phyloP scores from a whole-genome alignment of 345 rosid species.

The Turritis glabra region DNA sequence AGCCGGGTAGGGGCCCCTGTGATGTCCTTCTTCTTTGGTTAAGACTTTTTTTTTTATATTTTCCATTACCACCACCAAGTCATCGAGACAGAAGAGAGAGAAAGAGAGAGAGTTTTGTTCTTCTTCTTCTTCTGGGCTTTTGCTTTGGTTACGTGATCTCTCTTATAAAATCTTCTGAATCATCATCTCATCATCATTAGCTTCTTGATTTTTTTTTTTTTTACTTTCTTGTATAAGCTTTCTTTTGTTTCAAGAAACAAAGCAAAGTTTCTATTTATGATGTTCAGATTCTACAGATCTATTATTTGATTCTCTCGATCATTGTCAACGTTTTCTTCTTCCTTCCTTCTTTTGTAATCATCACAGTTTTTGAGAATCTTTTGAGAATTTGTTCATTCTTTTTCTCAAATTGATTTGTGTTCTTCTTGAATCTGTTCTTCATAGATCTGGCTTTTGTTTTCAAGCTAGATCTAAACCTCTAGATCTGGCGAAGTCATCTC shows the following conservation, averaged over 20 bases:
- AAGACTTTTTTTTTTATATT: not conserved
- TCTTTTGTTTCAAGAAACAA: not conserved
- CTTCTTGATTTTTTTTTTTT: constrained; percentile 19
- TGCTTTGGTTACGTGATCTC: constrained; percentile 10
- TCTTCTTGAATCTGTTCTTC: constrained; percentile 6
- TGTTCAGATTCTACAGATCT: constrained; percentile 43
- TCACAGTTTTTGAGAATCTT: constrained; percentile 5
- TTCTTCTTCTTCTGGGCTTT: constrained; percentile 1
- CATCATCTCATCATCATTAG: constrained; percentile 38
- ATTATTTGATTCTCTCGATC: constrained; percentile 34
- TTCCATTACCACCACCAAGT: constrained; percentile 23
- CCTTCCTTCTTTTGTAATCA: constrained; percentile 19
- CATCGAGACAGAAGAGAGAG: not conserved
- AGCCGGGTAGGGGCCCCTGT: constrained; percentile 25
- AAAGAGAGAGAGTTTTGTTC: constrained; percentile 4
- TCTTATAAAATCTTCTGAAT: constrained; percentile 23
- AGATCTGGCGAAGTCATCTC: not conserved
- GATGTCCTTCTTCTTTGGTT: constrained; percentile 28
- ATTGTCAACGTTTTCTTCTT: constrained; percentile 24
- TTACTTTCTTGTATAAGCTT: not conserved
- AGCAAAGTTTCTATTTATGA: constrained; percentile 33
- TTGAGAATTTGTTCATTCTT: not conserved
- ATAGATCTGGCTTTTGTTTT: not conserved
- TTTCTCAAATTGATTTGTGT: constrained; percentile 3
- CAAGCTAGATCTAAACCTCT: constrained; percentile 4